Evolutionary conservation across 371 early-diverging fungal genomes (phyloP), one percentile per base, ranked within the genome.

Genomic region (Haplosporangium sp.): DNA sequence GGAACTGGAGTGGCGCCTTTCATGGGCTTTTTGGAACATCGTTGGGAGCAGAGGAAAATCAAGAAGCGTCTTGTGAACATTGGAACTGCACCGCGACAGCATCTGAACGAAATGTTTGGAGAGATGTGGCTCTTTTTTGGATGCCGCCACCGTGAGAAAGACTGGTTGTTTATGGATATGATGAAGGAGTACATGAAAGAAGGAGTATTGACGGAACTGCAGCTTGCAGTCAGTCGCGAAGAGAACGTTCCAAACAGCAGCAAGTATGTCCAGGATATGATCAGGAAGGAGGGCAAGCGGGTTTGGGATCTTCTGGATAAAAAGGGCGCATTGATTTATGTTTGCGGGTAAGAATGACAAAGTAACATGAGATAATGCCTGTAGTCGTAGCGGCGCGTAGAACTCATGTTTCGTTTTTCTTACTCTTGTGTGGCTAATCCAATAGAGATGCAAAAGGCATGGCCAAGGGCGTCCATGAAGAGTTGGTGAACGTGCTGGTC

Each of bases 1-100:
- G 99, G 99, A 41, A 99, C 99, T 1, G 99, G 99, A 29, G 95
- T 99, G 20, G 99, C 99, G 16, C 99, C 99, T 1, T 97, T 98
- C 92, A 88, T 94, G 58, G 99, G 92, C 0, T 99, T 99, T 83
- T 83, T 97, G 14, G 90, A 92, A 63, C 98, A 99, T 63, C 92
- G 99, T 59, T 89, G 91, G 6, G 72, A 83, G 23, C 86, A 65
- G 69, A 81, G 55, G 57, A 87, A 38, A 85, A 87, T 72, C 77
- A 83, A 60, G 74, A 85, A 29, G 84, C 67, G 79, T 12, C 20
- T 77, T 6, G 55, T 64, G 52, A 71, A 71, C 23, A 67, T 76
- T 20, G 70, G 77, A 37, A 45, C 64, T 12, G 68, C 68, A 12
- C 47, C 79, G 5, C 59, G 70, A 6, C 79, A 67, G 50, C 57